Evolutionary conservation across 768 basidiomycete genomes (phyloP), one percentile per base, ranked within the genome.

Genomic region (Termitomyces sp.): DNA sequence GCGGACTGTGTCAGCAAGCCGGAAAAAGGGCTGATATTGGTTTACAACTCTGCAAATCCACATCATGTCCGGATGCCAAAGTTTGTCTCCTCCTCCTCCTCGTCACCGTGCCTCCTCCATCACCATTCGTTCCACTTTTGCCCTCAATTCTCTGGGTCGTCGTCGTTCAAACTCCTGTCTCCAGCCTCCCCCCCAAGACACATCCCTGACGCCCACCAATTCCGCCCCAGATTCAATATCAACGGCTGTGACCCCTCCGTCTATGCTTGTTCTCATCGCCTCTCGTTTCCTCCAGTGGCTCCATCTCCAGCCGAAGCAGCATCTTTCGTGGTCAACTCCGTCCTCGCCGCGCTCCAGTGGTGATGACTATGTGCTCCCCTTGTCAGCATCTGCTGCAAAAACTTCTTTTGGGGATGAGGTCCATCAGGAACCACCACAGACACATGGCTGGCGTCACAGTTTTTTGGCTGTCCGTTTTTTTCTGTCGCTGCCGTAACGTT

Each of bases 101-200:
- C 80, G 81, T 64, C 74, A 73, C 65, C 81, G 83, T 55, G 82
- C 84, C 0, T 84, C 80, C 45, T 86, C 85, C 43, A 81, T 81
- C 25, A 80, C 74, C 60, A 76, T 86, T 47, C 74, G 80, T 34
- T 78, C 82, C 34, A 71, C 78, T 10, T 64, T 82, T 50, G 77
- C 84, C 44, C 67, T 81, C 62, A 68, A 71, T 61, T 73, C 82
- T 55, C 77, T 84, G 48, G 84, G 81, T 41, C 75, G 81, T 56
- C 76, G 82, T 57, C 78, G 80, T 16, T 83, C 81, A 10, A 74
- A 73, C 57, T 79, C 79, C 16, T 76, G 73, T 59, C 70, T 83
- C 46, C 69, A 75, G 49, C 28, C 59, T 41, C 52, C 56, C 34
- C 67, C 69, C 28, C 57, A 66, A 48, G 55, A 60, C 50, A 28